Evolutionary conservation across 805 yeast species (phyloP).

Genomic region (Candida railenensis): DNA sequence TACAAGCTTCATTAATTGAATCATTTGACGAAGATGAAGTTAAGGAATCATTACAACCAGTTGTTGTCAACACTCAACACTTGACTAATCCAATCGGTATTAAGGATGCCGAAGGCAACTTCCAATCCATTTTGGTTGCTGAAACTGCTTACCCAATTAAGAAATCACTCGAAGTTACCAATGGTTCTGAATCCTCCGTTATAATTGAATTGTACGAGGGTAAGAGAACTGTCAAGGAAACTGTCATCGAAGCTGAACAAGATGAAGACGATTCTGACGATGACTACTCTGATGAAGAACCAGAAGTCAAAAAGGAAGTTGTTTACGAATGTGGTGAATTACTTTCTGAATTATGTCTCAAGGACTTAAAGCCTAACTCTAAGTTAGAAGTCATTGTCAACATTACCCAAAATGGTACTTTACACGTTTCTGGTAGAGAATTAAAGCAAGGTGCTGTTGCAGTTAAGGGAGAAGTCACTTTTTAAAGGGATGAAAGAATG

Average conservation of each 20-base stretch:
- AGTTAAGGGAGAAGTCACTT: constrained; percentile 52
- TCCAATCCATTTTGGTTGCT: constrained; percentile 69
- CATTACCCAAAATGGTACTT: constrained; percentile 62
- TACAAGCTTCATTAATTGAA: constrained; percentile 87
- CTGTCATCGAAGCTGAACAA: constrained; percentile 67
- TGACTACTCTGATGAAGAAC: constrained; percentile 73
- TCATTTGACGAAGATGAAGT: constrained; percentile 81
- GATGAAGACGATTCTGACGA: constrained; percentile 46
- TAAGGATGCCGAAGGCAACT: constrained; percentile 67
- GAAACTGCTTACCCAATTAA: constrained; percentile 92
- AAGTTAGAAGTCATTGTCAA: constrained; percentile 69
- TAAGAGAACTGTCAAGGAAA: constrained; percentile 78
- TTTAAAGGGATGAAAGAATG: constrained; percentile 6
- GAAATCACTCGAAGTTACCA: constrained; percentile 63
- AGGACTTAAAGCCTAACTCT: constrained; percentile 62
- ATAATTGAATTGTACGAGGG: constrained; percentile 80
- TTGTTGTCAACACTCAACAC: constrained; percentile 87
- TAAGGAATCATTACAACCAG: constrained; percentile 76
- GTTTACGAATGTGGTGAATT: constrained; percentile 69
- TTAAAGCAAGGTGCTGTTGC: constrained; percentile 56
- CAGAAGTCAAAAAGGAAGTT: constrained; percentile 78
- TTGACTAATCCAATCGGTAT: constrained; percentile 81
- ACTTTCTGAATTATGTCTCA: constrained; percentile 75
- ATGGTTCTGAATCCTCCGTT: constrained; percentile 57
- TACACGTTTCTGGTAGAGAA: constrained; percentile 67